Percentiles rank a stretch among this genome's conserved stretches.
Evolutionary conservation across 2,329 filamentous ascomycete genomes (phyloP).

Genomic region (Exophiala sp.): DNA sequence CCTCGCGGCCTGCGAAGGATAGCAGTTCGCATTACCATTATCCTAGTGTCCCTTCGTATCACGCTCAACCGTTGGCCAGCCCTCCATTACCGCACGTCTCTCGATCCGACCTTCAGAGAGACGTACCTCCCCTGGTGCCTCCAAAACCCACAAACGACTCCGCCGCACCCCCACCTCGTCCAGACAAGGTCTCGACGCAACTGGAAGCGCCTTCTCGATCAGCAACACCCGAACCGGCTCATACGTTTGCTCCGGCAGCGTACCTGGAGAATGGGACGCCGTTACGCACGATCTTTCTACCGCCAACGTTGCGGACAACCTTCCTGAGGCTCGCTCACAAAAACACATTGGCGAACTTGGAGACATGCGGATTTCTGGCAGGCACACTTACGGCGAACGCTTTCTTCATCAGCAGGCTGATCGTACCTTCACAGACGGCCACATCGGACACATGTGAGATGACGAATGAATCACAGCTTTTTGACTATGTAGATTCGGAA

Average conservation of each 20-base stretch:
- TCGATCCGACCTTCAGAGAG: neutral
- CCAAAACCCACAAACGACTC: slow-evolving; percentile 17
- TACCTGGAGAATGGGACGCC: slow-evolving; percentile 87
- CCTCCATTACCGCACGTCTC: neutral
- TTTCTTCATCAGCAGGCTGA: slow-evolving; percentile 79
- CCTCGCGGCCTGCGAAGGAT: slow-evolving; percentile 25
- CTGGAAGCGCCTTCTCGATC: neutral
- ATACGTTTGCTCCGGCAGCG: slow-evolving; percentile 78
- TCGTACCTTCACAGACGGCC: slow-evolving; percentile 86
- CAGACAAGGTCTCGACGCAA: slow-evolving; percentile 18
- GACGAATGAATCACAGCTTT: slow-evolving; percentile 76
- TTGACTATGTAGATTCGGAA: slow-evolving; percentile 76
- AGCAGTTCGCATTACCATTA: slow-evolving; percentile 39
- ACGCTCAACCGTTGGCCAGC: slow-evolving; percentile 5
- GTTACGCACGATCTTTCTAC: slow-evolving; percentile 83
- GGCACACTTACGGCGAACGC: slow-evolving; percentile 90
- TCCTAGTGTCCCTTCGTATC: slow-evolving; percentile 37
- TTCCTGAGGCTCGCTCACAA: slow-evolving; percentile 71
- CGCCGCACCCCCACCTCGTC: slow-evolving; percentile 29
- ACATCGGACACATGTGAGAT: slow-evolving; percentile 95
- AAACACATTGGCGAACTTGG: slow-evolving; percentile 78
- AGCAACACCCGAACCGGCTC: slow-evolving; percentile 47
- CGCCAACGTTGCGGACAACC: slow-evolving; percentile 65
- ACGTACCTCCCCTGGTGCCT: slow-evolving; percentile 19
- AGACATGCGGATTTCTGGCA: slow-evolving; percentile 93